phyloP scores from a whole-genome alignment of 176 grass and related monocot genomes.

The Urochloa ruziziensis region DNA sequence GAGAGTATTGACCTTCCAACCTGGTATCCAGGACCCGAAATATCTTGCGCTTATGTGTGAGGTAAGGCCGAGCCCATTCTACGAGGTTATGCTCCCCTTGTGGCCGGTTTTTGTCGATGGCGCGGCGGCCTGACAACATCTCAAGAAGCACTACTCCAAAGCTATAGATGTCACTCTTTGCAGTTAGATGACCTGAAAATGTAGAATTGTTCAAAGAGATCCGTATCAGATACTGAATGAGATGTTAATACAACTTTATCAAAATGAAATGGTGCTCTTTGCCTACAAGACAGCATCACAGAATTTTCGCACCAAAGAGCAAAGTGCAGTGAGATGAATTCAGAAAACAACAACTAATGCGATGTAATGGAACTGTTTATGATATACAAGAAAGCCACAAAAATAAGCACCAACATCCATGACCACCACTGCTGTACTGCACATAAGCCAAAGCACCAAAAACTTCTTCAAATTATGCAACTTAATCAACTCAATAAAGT shows the following conservation, averaged over 20 bases:
- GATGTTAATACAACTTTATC: not conserved
- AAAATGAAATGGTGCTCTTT: not conserved
- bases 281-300: not conserved
- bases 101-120: slow-evolving; percentile 75
- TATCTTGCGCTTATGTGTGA: slow-evolving; percentile 86
- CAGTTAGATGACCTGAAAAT: slow-evolving; percentile 62
- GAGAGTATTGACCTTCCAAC: slow-evolving; percentile 66
- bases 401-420: not conserved
- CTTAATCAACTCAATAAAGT: not conserved
- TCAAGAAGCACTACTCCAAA: slow-evolving; percentile 82
- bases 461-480: not conserved
- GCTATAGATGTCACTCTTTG: slow-evolving; percentile 79
- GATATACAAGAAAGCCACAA: not conserved
- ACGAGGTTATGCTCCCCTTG: slow-evolving; percentile 80
- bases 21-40: slow-evolving; percentile 67
- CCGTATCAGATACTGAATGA: not conserved
- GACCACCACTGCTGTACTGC: not conserved
- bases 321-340: not conserved
- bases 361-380: not conserved
- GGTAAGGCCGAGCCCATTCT: slow-evolving; percentile 70
- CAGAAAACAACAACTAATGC: not conserved
- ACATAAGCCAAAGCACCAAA: not conserved
- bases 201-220: not conserved
- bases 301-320: not conserved
- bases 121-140: slow-evolving; percentile 68